Percentiles rank a stretch among this genome's conserved stretches.
Evolutionary conservation across 805 yeast species (phyloP).

Genomic region (Phaffomyces opuntiae): DNA sequence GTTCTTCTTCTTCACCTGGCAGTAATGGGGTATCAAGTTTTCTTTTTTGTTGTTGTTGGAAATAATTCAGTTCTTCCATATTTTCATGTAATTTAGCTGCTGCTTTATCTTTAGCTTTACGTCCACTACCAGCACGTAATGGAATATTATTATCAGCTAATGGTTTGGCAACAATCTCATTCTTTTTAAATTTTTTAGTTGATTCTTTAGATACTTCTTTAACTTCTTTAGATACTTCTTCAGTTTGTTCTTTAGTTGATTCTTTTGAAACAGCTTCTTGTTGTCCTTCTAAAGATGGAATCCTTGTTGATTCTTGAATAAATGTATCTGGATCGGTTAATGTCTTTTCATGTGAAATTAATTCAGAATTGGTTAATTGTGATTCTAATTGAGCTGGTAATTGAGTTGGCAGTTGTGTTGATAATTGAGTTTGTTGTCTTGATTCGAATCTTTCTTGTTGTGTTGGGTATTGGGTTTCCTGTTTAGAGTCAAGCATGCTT

Average conservation of each 20-base stretch:
- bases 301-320: slow-evolving; percentile 1
- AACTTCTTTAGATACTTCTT: neutral
- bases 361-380: no score
- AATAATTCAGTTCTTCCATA: slow-evolving; percentile 61
- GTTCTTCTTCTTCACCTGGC: slow-evolving; percentile 34
- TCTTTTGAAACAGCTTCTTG: no score
- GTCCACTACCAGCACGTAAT: slow-evolving; percentile 21
- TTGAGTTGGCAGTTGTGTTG: neutral
- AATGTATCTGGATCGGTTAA: neutral
- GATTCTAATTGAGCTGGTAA: neutral
- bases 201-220: neutral
- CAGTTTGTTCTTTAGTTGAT: neutral
- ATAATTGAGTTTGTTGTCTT: neutral
- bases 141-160: neutral
- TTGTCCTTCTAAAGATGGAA: slow-evolving; percentile 9
- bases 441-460: neutral
- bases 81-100: slow-evolving; percentile 57
- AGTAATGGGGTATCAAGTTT: slow-evolving; percentile 27
- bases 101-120: slow-evolving; percentile 65
- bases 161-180: slow-evolving; percentile 3
- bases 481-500: neutral
- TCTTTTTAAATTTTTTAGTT: neutral
- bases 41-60: slow-evolving; percentile 46
- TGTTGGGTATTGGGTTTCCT: neutral
- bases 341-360: neutral